A percentile compares a stretch with the other conserved stretches of the same genome.
These are phyloP conservation scores for Meyerozyma guilliermondii DNA, from an alignment of 1,139 yeast genomes.

Conservation along the genomic window DNA sequence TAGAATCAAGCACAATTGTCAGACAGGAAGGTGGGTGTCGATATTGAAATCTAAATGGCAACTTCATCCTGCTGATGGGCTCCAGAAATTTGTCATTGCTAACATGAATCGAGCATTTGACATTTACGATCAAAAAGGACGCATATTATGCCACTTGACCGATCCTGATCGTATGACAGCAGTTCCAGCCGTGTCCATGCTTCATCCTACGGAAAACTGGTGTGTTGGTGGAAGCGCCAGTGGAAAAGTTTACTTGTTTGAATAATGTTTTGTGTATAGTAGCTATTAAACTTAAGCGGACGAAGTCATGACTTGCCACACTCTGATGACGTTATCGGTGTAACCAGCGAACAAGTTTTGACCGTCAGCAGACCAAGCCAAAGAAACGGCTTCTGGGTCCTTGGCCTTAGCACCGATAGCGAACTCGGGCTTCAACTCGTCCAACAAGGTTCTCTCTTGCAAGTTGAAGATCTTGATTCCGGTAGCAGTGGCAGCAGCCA, in stretches of 20 bases:
- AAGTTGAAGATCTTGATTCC: constrained; percentile 98
- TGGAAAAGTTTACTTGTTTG: constrained; percentile 76
- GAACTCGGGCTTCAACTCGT: constrained; percentile 98
- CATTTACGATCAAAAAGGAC: constrained; percentile 70
- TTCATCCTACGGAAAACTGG: constrained; percentile 90
- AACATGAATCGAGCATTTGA: constrained; percentile 89
- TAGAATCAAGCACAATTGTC: constrained; percentile 80
- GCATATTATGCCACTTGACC: constrained; percentile 68
- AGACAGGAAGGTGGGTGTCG: constrained; percentile 95
- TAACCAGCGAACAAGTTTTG: constrained; percentile 99
- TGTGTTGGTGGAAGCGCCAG: constrained; percentile 90
- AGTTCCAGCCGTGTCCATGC: constrained; percentile 81
- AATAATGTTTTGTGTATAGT: constrained; percentile 11
- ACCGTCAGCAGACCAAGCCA: constrained; percentile 99
- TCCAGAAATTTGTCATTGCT: constrained; percentile 82
- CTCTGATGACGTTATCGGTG: constrained; percentile 99
- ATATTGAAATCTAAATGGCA: constrained; percentile 89
- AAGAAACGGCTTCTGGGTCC: constrained; percentile 98
- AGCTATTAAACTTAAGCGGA: constrained; percentile 34
- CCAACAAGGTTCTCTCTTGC: constrained; percentile 93
- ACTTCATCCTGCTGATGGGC: constrained; percentile 57
- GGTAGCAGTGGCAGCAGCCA: constrained; percentile 98
- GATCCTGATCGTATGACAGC: constrained; percentile 59
- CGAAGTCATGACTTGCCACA: constrained; percentile 99
- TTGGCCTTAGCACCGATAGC: constrained; percentile 85